Percentiles rank a stretch among this genome's conserved stretches.
Conservation (phyloP, 2,329 filamentous ascomycete species). For the Aspergillus glaucus region DNA sequence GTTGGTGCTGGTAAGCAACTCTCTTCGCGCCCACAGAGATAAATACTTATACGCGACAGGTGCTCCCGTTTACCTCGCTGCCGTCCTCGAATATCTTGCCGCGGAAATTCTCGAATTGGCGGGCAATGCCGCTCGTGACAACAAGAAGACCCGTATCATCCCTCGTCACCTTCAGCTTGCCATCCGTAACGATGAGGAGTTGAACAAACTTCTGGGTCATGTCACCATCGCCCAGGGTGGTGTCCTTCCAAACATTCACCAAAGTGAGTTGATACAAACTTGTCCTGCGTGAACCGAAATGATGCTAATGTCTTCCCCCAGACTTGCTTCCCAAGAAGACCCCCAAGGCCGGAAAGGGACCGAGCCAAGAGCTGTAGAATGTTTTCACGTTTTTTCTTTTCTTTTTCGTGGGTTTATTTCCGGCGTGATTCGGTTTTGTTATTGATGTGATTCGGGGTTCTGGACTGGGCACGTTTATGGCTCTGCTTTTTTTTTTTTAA, state of each 20-base stretch:
- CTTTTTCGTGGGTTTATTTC: slow-evolving; percentile 53
- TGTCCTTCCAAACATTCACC: slow-evolving; percentile 95
- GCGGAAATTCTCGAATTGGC: slow-evolving; percentile 98
- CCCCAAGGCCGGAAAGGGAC: slow-evolving; percentile 83
- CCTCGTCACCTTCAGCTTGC: slow-evolving; percentile 97
- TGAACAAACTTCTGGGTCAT: slow-evolving; percentile 97
- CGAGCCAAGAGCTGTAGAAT: slow-evolving; percentile 86
- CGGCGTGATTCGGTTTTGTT: slow-evolving; percentile 67
- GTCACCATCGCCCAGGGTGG: slow-evolving; percentile 96
- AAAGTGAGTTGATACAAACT: slow-evolving; percentile 60
- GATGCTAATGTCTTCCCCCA: slow-evolving; percentile 33
- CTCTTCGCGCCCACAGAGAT: not conserved
- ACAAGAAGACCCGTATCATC: slow-evolving; percentile 99
- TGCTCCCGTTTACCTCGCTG: slow-evolving; percentile 93
- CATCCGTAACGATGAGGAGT: slow-evolving; percentile 98
- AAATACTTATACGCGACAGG: slow-evolving; percentile 33
- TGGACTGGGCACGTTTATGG: slow-evolving; percentile 54
- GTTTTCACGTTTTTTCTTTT: slow-evolving; percentile 42
- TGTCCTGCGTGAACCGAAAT: not conserved
- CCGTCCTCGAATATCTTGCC: slow-evolving; percentile 96
- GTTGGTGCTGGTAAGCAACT: slow-evolving; percentile 74
- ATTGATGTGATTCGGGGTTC: slow-evolving; percentile 68
- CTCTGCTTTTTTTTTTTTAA: slow-evolving; percentile 50
- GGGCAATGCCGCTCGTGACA: slow-evolving; percentile 96
- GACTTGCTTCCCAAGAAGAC: slow-evolving; percentile 99